These are phyloP conservation scores for Arthonia radiata DNA, from an alignment of 495 filamentous ascomycete species.

Conservation along the genomic window DNA sequence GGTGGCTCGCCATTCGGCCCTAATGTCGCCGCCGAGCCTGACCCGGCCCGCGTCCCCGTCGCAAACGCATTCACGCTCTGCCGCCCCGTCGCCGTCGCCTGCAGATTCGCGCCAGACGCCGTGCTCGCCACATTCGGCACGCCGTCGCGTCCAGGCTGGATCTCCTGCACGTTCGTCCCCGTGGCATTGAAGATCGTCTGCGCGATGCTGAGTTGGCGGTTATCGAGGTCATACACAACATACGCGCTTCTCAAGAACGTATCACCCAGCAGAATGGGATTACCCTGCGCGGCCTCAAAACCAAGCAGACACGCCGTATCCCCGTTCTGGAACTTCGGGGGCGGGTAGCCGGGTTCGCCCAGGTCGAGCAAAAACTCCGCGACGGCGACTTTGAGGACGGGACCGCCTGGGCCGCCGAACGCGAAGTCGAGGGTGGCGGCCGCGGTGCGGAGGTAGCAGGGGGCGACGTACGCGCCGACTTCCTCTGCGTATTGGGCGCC, in stretches of 20 bases:
- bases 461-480: no score
- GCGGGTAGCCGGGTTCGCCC: constrained; percentile 19
- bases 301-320: constrained; percentile 45
- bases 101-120: no score
- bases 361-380: constrained; percentile 49
- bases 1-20: no score
- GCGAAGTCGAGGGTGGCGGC: neutral
- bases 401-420: constrained; percentile 22
- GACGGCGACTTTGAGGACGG: neutral
- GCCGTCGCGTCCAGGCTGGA: constrained; percentile 31
- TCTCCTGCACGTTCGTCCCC: constrained; percentile 38
- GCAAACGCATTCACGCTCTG: no score
- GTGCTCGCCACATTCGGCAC: constrained; percentile 35
- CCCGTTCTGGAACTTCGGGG: constrained; percentile 35
- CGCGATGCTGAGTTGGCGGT: constrained; percentile 70
- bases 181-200: constrained; percentile 65
- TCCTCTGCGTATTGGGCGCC: constrained; percentile 13
- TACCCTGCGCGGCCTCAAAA: constrained; percentile 41
- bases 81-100: no score
- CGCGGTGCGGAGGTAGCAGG: no score
- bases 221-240: constrained; percentile 71
- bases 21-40: no score
- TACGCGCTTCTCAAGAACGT: constrained; percentile 85
- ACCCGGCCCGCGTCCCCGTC: no score
- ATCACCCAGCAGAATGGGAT: constrained; percentile 56